Evolutionary conservation across 2,329 filamentous ascomycete species (phyloP), one percentile per base, ranked within the genome.

Genomic region (Colletotrichum sansevieriae): DNA sequence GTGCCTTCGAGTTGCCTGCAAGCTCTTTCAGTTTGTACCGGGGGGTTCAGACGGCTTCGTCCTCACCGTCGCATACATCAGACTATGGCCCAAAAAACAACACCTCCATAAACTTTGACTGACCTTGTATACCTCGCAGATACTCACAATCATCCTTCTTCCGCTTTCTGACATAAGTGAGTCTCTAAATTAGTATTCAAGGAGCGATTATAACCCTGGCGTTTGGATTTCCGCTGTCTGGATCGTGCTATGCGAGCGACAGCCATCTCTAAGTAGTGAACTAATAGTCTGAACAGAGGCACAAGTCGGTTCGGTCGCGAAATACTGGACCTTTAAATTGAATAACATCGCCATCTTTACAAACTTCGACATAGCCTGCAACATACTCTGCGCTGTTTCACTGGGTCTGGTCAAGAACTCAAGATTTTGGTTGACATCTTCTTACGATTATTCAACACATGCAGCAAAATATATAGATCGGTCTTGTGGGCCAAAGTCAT

Each of bases 131-230:
- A 3, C 20, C 1, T 35, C 9, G 5, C 37, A 58, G 55, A 33
- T 35, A 8, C 55, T 58, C 12, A 46, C 12, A 3, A 39, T 58
- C 13, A 11, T 20, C 25, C 12, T 18, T 7, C 22, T 58, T 10
- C 55, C 55, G n/a, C 55, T 58, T 12, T n/a, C 22, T n/a, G 55
- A 22, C 6, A 58, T 58, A 35, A 58, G 55, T 58, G 15, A 10
- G 55, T 58, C n/a, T 58, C 29, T 29, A 3, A 29, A 29, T 29
- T 29, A 29, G 25, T 8, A 29, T 29, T 5, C 7, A 8, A 29
- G 25, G 7, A 29, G 25, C 25, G 3, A 29, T 5, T 29, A 29
- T 29, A 29, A 29, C 7, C 25, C 7, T 29, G 3, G 25, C 25
- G 25, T 29, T 29, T 29, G 25, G 25, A 8, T 29, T 29, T 29